Evolutionary conservation across 768 basidiomycete genomes (phyloP).

Genomic region (Paxillus ammoniavirescens): DNA sequence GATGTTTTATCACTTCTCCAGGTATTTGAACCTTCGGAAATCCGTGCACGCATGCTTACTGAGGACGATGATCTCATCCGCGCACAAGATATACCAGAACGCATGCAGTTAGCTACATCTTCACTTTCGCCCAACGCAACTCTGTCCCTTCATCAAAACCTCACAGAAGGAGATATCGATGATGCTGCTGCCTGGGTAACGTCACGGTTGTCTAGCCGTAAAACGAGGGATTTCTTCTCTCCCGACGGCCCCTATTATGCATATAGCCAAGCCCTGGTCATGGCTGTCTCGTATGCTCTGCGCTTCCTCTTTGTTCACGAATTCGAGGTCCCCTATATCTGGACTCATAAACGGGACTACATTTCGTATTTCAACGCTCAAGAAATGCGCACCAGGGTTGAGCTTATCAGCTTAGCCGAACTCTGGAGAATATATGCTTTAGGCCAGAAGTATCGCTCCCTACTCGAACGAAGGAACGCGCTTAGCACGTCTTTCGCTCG

Average conservation of each 20-base stretch:
- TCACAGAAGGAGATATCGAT: slow-evolving; percentile 71
- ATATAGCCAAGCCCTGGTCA: slow-evolving; percentile 66
- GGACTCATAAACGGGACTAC: slow-evolving; percentile 90
- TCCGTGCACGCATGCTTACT: slow-evolving; percentile 82
- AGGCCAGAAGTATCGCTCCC: slow-evolving; percentile 86
- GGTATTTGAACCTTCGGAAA: slow-evolving; percentile 99
- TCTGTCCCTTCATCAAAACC: slow-evolving; percentile 56
- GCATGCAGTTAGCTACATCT: slow-evolving; percentile 89
- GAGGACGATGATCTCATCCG: slow-evolving; percentile 94
- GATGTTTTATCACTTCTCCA: slow-evolving; percentile 31
- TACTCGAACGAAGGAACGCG: slow-evolving; percentile 69
- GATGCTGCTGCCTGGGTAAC: slow-evolving; percentile 90
- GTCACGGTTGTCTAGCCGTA: slow-evolving; percentile 66
- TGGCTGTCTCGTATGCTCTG: slow-evolving; percentile 77
- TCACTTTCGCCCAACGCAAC: slow-evolving; percentile 70
- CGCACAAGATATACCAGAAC: slow-evolving; percentile 87
- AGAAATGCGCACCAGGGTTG: slow-evolving; percentile 58
- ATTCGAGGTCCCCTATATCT: slow-evolving; percentile 94
- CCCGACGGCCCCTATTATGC: slow-evolving; percentile 57
- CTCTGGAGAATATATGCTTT: slow-evolving; percentile 91
- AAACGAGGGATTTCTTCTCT: slow-evolving; percentile 72
- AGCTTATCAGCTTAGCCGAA: slow-evolving; percentile 75
- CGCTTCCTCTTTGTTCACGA: slow-evolving; percentile 83
- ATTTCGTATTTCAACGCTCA: slow-evolving; percentile 77
- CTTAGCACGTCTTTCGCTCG: slow-evolving; percentile 65